Evolutionary conservation across 306 rosid species (phyloP).

Genomic region (Pyrus communis): DNA sequence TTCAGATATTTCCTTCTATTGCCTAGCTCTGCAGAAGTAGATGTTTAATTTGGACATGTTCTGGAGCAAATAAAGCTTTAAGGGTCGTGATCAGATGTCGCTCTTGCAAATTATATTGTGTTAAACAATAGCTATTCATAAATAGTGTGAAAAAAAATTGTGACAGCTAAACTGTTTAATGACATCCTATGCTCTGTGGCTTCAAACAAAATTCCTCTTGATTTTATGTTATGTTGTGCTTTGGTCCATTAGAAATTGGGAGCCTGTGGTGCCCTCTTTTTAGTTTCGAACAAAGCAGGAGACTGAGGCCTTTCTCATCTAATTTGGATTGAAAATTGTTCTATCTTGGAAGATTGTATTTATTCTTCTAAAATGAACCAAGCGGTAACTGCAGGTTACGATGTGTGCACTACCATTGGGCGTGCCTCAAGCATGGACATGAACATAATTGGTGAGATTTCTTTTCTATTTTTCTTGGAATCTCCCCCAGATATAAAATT

Average conservation of each 20-base stretch:
- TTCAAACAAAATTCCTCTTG: neutral
- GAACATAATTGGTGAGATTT: conserved; percentile 54
- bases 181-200: neutral
- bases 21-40: neutral
- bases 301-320: neutral
- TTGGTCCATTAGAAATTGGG: neutral
- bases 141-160: neutral
- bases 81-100: neutral
- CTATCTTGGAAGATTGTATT: neutral
- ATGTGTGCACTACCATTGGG: conserved; percentile 70
- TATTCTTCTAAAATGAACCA: conserved; percentile 24
- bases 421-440: conserved; percentile 37
- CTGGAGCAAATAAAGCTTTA: neutral
- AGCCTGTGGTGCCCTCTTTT: neutral
- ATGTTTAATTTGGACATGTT: neutral
- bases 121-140: neutral
- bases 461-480: neutral
- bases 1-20: neutral
- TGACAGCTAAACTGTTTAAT: neutral
- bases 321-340: neutral
- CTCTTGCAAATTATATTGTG: neutral
- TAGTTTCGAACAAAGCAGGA: neutral
- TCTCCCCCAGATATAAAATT: conserved; percentile 5
- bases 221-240: neutral
- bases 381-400: conserved; percentile 61